These are phyloP conservation scores for Chlorella sp. DNA, from an alignment of 139 green algal genomes.

Conservation along the genomic window DNA sequence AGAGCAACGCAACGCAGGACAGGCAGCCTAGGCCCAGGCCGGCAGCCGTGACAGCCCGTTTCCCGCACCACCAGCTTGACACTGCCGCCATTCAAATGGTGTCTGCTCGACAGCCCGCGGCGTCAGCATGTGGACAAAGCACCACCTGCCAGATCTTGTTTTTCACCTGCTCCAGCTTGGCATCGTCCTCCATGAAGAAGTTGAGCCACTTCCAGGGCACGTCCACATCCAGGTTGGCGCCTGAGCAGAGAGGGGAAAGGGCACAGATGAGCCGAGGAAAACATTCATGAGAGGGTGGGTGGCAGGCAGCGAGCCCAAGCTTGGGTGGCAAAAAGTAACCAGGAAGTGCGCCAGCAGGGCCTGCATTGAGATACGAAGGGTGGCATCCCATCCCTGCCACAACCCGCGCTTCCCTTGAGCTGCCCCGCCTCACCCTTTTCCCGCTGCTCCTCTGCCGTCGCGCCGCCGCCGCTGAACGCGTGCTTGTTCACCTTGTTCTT, in stretches of 20 bases:
- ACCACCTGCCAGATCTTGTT: too few relatives aligned
- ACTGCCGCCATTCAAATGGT: too few relatives aligned
- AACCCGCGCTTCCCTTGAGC: too few relatives aligned
- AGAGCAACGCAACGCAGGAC: too few relatives aligned
- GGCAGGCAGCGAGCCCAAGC: too few relatives aligned
- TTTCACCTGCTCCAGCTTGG: constrained; percentile 76
- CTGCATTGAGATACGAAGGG: too few relatives aligned
- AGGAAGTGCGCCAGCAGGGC: neutral
- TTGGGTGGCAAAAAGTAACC: neutral
- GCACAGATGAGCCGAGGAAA: neutral
- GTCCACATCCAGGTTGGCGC: constrained; percentile 96
- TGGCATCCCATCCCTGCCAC: too few relatives aligned
- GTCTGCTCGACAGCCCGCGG: too few relatives aligned
- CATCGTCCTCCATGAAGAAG: constrained; percentile 98
- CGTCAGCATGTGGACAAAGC: too few relatives aligned
- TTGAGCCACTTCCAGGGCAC: constrained; percentile 97
- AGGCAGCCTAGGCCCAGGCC: too few relatives aligned
- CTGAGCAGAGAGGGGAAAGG: constrained; percentile 20
- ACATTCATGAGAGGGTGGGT: neutral
- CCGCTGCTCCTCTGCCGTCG: constrained; percentile 93
- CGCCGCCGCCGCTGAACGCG: constrained; percentile 93
- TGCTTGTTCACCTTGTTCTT: constrained; percentile 95
- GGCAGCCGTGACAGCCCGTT: too few relatives aligned
- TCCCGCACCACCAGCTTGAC: too few relatives aligned
- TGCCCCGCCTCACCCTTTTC: constrained; percentile 56